A percentile compares a stretch with the other conserved stretches of the same genome.
Conservation (phyloP, 1,284 basidiomycete genomes). For the Porodaedalea pini region DNA sequence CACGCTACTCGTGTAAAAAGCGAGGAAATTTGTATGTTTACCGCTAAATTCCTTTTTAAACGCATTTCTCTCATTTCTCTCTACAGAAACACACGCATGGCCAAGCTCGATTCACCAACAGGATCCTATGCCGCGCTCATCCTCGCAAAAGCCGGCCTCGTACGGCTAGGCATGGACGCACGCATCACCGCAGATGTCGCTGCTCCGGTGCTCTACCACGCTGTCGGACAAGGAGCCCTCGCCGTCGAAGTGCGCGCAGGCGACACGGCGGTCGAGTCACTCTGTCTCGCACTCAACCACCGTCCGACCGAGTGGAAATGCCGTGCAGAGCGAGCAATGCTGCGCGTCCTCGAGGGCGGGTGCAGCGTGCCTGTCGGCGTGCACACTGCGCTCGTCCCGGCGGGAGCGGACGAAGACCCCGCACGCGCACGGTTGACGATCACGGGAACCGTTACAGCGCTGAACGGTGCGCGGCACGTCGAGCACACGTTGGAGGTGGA, state of each 20-base stretch:
- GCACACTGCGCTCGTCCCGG: constrained; percentile 45
- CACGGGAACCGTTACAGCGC: constrained; percentile 76
- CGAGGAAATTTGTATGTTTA: constrained; percentile 73
- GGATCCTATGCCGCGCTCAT: constrained; percentile 89
- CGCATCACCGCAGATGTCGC: constrained; percentile 78
- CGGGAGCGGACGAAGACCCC: constrained; percentile 29
- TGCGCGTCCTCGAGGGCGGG: constrained; percentile 90
- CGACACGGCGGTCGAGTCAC: constrained; percentile 57
- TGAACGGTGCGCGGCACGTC: constrained; percentile 70
- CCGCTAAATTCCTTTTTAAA: constrained; percentile 2
- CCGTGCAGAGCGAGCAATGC: constrained; percentile 81
- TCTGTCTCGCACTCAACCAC: constrained; percentile 71
- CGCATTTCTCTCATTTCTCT: neutral
- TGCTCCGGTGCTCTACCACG: constrained; percentile 78
- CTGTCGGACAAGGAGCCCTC: constrained; percentile 93
- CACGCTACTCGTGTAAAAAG: constrained; percentile 35
- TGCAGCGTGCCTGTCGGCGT: constrained; percentile 98
- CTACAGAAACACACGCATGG: constrained; percentile 78
- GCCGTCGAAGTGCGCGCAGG: constrained; percentile 82
- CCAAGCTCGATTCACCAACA: constrained; percentile 85
- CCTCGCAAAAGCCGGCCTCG: constrained; percentile 90
- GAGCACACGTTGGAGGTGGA: constrained; percentile 55
- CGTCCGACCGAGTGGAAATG: constrained; percentile 74
- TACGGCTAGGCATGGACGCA: constrained; percentile 75
- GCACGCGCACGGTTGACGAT: constrained; percentile 50